Base-by-base conservation (phyloP, 768 basidiomycete species). In the Hygrophorus russula region DNA sequence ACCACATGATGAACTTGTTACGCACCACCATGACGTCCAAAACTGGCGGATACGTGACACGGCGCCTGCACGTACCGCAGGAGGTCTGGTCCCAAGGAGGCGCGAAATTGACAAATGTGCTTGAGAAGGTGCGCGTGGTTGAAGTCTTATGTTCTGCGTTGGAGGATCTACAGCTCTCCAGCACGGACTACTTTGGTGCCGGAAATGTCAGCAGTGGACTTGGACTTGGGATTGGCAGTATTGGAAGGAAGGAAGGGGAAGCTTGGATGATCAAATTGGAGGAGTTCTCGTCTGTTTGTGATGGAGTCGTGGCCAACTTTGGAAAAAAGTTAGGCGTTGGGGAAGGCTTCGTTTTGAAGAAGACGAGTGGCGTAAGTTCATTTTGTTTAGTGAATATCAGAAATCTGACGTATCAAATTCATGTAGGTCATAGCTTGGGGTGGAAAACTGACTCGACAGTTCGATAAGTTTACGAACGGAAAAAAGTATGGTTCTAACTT, bases 61-160 rank as follows among this genome's bases (percentile, higher is more conserved):
- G 80, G 36, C 75, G 82, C 36, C 61, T 94, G 51, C 90, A 91
- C 59, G 84, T 94, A 20, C 89, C 91, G 11, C 77, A 78, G 44
- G 86, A 88, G 55, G 83, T 92, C 17, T 94, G 91, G 91, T 84
- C 86, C 35, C 85, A 89, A 57, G 83, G 84, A 20, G 89, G 90
- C 33, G 86, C 83, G 24, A 92, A 91, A 59, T 71, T 96, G 39
- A 66, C 68, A 29, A 90, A 86, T 55, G 56, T 91, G 28, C 73
- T 78, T 39, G 88, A 92, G 53, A 93, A 96, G 63, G 78, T 91
- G 34, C 78, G 85, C 31, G 84, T 88, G 42, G 79, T 94, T 32
- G 80, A 81, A 45, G 77, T 89, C 40, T 65, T 94, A 17, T 78
- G 76, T 50, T 74, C 76, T 20, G 87, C 86, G 20, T 66, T 93